Evolutionary conservation across 768 basidiomycete genomes (phyloP), one percentile per base, ranked within the genome.

Genomic region (Boletellus ananas): DNA sequence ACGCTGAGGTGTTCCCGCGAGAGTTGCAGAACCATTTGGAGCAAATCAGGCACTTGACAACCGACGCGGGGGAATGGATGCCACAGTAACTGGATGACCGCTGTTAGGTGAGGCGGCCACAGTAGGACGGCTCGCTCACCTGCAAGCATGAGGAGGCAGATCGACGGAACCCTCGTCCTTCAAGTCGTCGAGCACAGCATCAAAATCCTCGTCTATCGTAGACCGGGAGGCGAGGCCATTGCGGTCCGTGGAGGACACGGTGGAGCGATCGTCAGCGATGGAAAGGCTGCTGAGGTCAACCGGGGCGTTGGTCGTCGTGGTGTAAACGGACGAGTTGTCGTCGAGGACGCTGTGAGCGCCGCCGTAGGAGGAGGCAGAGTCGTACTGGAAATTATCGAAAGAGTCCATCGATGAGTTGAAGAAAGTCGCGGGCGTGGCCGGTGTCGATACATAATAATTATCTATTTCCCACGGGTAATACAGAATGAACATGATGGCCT

Each of bases 1-100:
- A 98, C 2, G 94, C 94, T 2, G 94, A 96, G 5, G 94, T 96
- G 63, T 96, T 96, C 49, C 94, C 94, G 29, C 96, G 83, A 11
- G 95, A 95, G 67, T 99, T 99, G 76, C 96, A 99, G 69, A 99
- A 99, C 93, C 93, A 95, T 66, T 94, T 94, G 17, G 84, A 80
- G 63, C 93, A 95, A 43, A 94, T 65, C 43, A 94, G 78, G 59
- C 93, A 95, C 70, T 95, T 96, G 54, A 98, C 96, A 21, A 99
- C 96, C 33, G 91, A 94, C 6, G 94, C 89, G 6, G 96, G 94
- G 41, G 91, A 93, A 70, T 98, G 95, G 37, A 98, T 97, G 20
- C 96, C 96, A 61, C 96, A 99, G 63, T 99, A 99, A 66, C 95
- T 96, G 55, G 27, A 55, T 39, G 4, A 41, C 49, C 47, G 43